Evolutionary conservation across 164 flowering plant genomes (phyloP).

Genomic region (Kingdonia uniflora): DNA sequence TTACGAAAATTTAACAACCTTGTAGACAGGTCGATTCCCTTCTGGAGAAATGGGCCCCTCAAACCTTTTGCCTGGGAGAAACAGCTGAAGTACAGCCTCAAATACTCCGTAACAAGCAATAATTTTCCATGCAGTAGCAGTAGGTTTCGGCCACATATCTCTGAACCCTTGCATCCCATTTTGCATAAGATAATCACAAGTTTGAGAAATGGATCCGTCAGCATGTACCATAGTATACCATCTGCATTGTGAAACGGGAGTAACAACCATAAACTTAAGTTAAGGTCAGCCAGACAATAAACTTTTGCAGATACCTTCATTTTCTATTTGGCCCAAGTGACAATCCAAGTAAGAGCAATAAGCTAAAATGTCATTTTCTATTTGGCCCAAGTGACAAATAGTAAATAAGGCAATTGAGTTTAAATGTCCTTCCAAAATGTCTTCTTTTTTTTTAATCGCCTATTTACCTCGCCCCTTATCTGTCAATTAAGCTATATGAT

Average conservation of each 20-base stretch:
- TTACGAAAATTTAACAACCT: constrained; percentile 31
- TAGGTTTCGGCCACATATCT: constrained; percentile 79
- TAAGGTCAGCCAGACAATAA: no score
- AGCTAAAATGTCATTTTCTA: no score
- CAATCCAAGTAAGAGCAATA: no score
- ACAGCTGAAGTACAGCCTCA: constrained; percentile 88
- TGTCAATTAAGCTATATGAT: no score
- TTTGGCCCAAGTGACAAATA: no score
- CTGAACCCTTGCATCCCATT: constrained; percentile 60
- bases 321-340: no score
- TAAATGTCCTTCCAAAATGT: no score
- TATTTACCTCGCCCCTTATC: no score
- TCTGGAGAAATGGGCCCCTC: constrained; percentile 88
- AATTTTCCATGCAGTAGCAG: constrained; percentile 70
- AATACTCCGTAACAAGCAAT: constrained; percentile 73
- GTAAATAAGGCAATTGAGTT: no score
- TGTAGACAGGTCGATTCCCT: constrained; percentile 84
- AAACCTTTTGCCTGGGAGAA: constrained; percentile 83
- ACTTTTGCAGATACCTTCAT: no score
- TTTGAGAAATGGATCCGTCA: constrained; percentile 71
- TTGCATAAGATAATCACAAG: constrained; percentile 49
- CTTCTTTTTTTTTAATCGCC: no score
- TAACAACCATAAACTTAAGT: constrained; percentile 3
- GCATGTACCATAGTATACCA: constrained; percentile 98
- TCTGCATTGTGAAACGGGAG: no score